These are phyloP conservation scores for Lagenidium giganteum DNA, from an alignment of 352 stramenopile species.

Conservation along the genomic window DNA sequence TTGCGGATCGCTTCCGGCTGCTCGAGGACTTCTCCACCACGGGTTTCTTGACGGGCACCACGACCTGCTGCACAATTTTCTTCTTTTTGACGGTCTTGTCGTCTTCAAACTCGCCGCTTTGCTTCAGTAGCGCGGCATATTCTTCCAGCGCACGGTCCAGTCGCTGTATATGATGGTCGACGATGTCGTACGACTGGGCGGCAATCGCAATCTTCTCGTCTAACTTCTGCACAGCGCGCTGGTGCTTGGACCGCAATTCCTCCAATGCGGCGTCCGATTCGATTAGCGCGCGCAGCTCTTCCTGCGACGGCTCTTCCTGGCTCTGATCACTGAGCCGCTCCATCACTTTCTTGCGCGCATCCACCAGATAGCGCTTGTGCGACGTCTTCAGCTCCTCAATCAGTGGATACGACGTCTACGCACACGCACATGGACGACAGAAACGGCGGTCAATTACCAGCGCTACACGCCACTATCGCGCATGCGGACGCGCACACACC, in stretches of 20 bases:
- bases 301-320: slow-evolving; percentile 46
- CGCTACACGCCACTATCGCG: background rate
- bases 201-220: slow-evolving; percentile 87
- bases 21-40: too few relatives aligned
- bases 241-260: slow-evolving; percentile 47
- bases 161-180: slow-evolving; percentile 83
- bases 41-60: background rate
- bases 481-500: slow-evolving; percentile 20
- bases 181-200: slow-evolving; percentile 80
- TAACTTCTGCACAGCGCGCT: slow-evolving; percentile 77
- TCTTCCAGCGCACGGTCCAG: slow-evolving; percentile 74
- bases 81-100: slow-evolving; percentile 59
- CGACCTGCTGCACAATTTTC: slow-evolving; percentile 20
- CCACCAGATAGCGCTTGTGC: slow-evolving; percentile 60
- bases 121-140: slow-evolving; percentile 63
- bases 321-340: slow-evolving; percentile 45
- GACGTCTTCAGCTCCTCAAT: slow-evolving; percentile 66
- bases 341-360: slow-evolving; percentile 54
- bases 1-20: slow-evolving; percentile 7
- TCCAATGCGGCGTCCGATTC: slow-evolving; percentile 40
- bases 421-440: too few relatives aligned
- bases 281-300: slow-evolving; percentile 63
- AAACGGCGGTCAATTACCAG: background rate
- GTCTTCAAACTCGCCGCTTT: slow-evolving; percentile 78
- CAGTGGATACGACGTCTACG: slow-evolving; percentile 75